Evolutionary conservation across 805 yeast species (phyloP).

Genomic region (Kluyveromyces starmeri): DNA sequence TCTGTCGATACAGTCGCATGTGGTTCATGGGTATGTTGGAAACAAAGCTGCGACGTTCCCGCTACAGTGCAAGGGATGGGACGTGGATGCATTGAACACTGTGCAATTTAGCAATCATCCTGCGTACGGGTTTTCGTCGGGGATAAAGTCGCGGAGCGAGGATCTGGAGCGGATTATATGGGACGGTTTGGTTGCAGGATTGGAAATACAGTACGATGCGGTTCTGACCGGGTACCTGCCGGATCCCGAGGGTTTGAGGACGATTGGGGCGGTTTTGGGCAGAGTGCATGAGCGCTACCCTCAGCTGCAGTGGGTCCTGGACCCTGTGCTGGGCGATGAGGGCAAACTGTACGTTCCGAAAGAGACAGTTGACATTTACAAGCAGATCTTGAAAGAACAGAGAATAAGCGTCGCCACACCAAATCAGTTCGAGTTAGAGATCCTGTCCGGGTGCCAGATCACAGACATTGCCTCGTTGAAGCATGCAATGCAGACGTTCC

Average conservation of each 20-base stretch:
- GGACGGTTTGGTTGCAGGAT: conserved; percentile 44
- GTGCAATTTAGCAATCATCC: conserved; percentile 90
- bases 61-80: conserved; percentile 80
- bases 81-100: conserved; percentile 82
- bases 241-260: conserved; percentile 43
- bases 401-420: conserved; percentile 52
- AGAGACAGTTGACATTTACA: conserved; percentile 44
- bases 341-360: conserved; percentile 70
- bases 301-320: conserved; percentile 53
- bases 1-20: conserved; percentile 77
- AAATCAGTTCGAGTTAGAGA: conserved; percentile 67
- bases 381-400: conserved; percentile 36
- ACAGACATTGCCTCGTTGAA: conserved; percentile 30
- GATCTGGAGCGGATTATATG: conserved; percentile 40
- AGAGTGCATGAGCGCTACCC: conserved; percentile 23
- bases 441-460: conserved; percentile 41
- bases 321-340: conserved; percentile 90
- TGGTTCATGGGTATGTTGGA: conserved; percentile 93
- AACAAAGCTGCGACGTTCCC: conserved; percentile 88
- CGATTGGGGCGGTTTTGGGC: conserved; percentile 37
- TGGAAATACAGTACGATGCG: conserved; percentile 47
- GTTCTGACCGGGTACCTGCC: conserved; percentile 79
- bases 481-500: conserved; percentile 35
- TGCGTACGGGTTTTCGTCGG: conserved; percentile 66
- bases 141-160: conserved; percentile 40